Evolutionary conservation across 495 filamentous ascomycete genomes (phyloP).

Genomic region (Cercophora sp.): DNA sequence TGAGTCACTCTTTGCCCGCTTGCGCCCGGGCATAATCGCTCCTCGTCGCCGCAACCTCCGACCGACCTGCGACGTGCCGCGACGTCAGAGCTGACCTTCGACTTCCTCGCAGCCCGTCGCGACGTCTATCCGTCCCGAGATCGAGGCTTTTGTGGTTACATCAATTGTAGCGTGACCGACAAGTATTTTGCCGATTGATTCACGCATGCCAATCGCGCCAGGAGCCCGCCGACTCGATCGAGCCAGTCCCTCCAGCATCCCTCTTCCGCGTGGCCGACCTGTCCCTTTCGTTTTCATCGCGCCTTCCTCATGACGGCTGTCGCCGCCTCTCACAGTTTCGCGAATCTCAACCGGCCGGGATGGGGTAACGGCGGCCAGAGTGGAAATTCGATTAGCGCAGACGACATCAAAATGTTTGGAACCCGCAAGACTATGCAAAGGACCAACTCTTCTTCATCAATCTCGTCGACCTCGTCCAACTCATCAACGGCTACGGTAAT

Average conservation of each 20-base stretch:
- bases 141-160: conserved; percentile 2
- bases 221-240: no score
- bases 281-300: no score
- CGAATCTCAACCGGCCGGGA: conserved; percentile 59
- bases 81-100: conserved; percentile 21
- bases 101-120: conserved; percentile 19
- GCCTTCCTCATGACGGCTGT: conserved; percentile 84
- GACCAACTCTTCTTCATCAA: conserved; percentile 82
- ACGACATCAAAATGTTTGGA: conserved; percentile 82
- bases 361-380: conserved; percentile 74
- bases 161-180: conserved; percentile 10
- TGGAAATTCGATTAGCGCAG: conserved; percentile 74
- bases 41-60: conserved; percentile 4
- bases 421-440: conserved; percentile 80
- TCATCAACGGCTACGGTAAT: conserved; percentile 58
- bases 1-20: background rate
- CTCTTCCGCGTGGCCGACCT: conserved; percentile 35
- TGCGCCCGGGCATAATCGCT: background rate
- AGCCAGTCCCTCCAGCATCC: conserved; percentile 21
- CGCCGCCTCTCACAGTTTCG: conserved; percentile 85
- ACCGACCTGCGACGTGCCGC: conserved; percentile 14
- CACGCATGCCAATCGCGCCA: conserved; percentile 12
- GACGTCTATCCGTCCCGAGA: conserved; percentile 10
- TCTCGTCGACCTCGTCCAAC: conserved; percentile 63
- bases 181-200: conserved; percentile 3